These are phyloP conservation scores for Calonectria hawksworthii DNA, from an alignment of 2,329 filamentous ascomycete genomes.

Conservation along the genomic window DNA sequence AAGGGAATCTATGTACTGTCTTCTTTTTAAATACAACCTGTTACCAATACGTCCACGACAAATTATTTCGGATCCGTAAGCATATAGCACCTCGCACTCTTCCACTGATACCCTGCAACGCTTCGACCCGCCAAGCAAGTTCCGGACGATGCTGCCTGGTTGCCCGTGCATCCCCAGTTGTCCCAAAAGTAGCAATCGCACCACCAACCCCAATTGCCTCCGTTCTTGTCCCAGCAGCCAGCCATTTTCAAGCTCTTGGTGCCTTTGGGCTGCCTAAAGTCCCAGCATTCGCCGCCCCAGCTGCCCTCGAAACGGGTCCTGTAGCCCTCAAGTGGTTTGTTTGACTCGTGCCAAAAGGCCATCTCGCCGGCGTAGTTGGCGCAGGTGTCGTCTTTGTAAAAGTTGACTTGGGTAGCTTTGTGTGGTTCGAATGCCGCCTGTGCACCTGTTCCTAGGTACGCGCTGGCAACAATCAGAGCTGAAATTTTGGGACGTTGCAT, in stretches of 20 bases:
- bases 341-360: neutral
- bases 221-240: neutral
- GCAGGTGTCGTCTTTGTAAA: neutral
- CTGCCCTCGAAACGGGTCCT: neutral
- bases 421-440: neutral
- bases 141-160: neutral
- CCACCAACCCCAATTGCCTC: neutral
- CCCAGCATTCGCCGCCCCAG: neutral
- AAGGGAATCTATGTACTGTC: neutral
- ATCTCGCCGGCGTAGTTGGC: neutral
- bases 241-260: neutral
- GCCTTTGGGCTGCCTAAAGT: neutral
- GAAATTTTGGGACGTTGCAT: neutral
- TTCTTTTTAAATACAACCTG: neutral
- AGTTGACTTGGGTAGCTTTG: neutral
- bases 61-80: neutral
- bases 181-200: conserved; percentile 6
- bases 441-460: neutral
- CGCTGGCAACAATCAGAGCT: neutral
- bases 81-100: neutral
- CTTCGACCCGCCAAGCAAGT: neutral
- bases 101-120: neutral
- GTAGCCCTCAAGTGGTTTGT: neutral
- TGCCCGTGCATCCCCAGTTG: conserved; percentile 3
- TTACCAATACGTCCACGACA: neutral